Percentiles rank a stretch among this genome's conserved stretches.
Evolutionary conservation across 2,329 filamentous ascomycete species (phyloP).

Genomic region (Sphaerulina musiva): DNA sequence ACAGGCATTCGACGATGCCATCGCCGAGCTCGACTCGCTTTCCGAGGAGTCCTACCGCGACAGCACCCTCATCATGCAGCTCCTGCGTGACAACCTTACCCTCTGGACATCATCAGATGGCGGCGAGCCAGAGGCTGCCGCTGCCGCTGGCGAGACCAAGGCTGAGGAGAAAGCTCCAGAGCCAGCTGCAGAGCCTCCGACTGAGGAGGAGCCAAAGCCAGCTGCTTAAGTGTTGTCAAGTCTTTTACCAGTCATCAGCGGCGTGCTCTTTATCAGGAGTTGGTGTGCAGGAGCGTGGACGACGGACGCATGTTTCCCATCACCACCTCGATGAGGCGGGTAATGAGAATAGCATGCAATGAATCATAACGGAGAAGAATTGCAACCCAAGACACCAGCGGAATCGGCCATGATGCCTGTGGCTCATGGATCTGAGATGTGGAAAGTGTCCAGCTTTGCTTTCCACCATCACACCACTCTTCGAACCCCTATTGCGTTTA

Average conservation of each 20-base stretch:
- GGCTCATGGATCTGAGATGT: constrained; percentile 9
- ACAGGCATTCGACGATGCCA: constrained; percentile 97
- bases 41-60: constrained; percentile 98
- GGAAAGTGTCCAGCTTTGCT: constrained; percentile 4
- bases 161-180: constrained; percentile 44
- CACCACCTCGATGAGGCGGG: constrained; percentile 6
- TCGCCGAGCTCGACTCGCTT: constrained; percentile 95
- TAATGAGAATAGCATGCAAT: constrained; percentile 9
- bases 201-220: constrained; percentile 27
- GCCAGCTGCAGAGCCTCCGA: constrained; percentile 44
- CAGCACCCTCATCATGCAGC: constrained; percentile 98
- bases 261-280: constrained; percentile 18
- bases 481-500: constrained; percentile 8
- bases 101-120: constrained; percentile 95
- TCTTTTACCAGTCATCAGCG: constrained; percentile 17
- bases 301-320: constrained; percentile 17
- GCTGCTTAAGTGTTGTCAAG: constrained; percentile 18
- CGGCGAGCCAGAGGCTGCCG: constrained; percentile 65
- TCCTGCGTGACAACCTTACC: constrained; percentile 95
- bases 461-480: constrained; percentile 4
- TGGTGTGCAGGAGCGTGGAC: constrained; percentile 17
- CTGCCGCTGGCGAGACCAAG: constrained; percentile 47
- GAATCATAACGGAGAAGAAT: constrained; percentile 12
- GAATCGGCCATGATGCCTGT: constrained; percentile 7
- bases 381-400: constrained; percentile 10